Percentiles rank a stretch among this genome's conserved stretches.
Evolutionary conservation across 441 rosid genomes (phyloP).

Genomic region (Populus tomentosa): DNA sequence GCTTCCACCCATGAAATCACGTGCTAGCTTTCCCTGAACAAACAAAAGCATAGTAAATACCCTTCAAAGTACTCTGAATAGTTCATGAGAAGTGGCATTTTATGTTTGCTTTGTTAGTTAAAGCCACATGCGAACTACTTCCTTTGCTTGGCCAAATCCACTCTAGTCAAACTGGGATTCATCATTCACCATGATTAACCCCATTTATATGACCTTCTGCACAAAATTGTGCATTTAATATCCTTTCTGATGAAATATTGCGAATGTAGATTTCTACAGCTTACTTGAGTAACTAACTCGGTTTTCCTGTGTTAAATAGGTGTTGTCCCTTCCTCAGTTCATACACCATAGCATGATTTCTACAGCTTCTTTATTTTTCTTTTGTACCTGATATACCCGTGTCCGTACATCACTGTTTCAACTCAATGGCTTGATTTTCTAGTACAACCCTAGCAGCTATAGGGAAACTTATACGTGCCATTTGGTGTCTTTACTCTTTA

Average conservation of each 20-base stretch:
- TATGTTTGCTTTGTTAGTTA: background rate
- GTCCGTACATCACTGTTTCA: background rate
- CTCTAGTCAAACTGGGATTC: background rate
- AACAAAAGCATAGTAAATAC: background rate
- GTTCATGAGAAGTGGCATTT: background rate
- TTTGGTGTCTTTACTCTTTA: background rate
- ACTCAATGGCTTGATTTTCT: background rate
- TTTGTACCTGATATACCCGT: background rate
- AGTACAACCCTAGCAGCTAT: background rate
- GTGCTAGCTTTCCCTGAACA: background rate
- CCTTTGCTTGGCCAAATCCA: background rate
- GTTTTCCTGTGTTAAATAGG: background rate
- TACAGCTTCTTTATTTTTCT: background rate
- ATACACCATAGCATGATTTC: background rate
- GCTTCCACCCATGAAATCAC: background rate
- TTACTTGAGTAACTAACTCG: background rate
- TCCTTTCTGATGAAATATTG: conserved; percentile 1
- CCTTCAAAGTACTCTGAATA: background rate
- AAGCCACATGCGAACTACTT: background rate
- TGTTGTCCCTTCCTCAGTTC: background rate
- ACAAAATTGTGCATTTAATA: background rate
- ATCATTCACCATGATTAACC: background rate
- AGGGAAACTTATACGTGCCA: background rate
- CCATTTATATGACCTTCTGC: background rate
- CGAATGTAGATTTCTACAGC: background rate